Evolutionary conservation across 106 monocot genomes (phyloP), one percentile per base, ranked within the genome.

Genomic region (Alisma plantagoaquatica): DNA sequence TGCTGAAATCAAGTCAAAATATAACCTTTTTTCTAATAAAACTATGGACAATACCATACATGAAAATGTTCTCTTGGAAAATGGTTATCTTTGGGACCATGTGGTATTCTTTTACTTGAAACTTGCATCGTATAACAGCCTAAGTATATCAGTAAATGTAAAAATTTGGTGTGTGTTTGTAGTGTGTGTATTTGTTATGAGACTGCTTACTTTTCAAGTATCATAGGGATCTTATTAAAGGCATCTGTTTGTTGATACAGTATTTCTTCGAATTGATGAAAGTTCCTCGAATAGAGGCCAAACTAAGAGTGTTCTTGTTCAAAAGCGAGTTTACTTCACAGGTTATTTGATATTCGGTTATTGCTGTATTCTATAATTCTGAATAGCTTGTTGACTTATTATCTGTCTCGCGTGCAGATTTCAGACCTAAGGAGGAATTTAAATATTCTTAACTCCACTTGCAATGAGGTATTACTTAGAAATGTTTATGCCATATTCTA

Each of bases 251-350:
- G 20, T 30, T 28, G 9, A 41, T 83, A 35, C 83, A 83, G 83
- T 83, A 63, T 49, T 83, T 83, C 48, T 19, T 83, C 26, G 83
- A 75, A 46, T 60, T 83, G 60, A 83, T 83, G 78, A 83, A 78
- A 64, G 66, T 78, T 60, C 83, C 83, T 57, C 66, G 83, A 21
- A 71, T 78, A 49, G 78, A 83, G 59, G 75, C 78, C 1, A 83
- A 83, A 68, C 24, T 83, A 45, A 60, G 68, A 53, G 78, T 78
- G 31, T 83, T 83, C 68, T 32, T 68, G 47, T 83, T 78, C 64
- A 78, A 83, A 63, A 78, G 78, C 62, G 71, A 78, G n/a, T 83
- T 83, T 63, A 21, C 33, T 17, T 67, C 75, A 25, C 68, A 78
- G 78, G 83, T 76, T 43, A 35, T 22, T 27, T 16, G 9, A 15